Conservation (phyloP, 495 filamentous ascomycete species). For the Penicillium samsonianum region DNA sequence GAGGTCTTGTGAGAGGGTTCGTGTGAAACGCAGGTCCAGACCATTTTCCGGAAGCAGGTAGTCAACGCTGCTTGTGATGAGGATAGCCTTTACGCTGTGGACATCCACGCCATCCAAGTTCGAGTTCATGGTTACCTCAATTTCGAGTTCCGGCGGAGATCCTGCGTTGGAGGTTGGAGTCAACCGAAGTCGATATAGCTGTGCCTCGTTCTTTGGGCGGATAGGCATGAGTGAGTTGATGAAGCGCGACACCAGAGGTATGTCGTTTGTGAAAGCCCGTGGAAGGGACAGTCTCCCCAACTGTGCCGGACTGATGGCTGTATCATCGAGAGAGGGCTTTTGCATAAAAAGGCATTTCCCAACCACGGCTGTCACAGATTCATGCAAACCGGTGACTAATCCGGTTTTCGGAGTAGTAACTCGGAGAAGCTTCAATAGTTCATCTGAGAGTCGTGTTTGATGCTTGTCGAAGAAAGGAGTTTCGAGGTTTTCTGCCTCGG, state of each 20-base stretch:
- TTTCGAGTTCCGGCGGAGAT: slow-evolving; percentile 38
- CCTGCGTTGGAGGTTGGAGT: slow-evolving; percentile 30
- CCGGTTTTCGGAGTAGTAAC: background rate
- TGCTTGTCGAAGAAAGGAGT: slow-evolving; percentile 38
- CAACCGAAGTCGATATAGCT: slow-evolving; percentile 34
- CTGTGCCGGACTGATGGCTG: slow-evolving; percentile 31
- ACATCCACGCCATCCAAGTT: slow-evolving; percentile 18
- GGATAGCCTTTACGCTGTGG: slow-evolving; percentile 33
- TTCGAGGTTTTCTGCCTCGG: slow-evolving; percentile 10
- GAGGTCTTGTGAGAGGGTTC: slow-evolving; percentile 34
- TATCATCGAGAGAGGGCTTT: slow-evolving; percentile 26
- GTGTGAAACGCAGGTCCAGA: slow-evolving; percentile 45
- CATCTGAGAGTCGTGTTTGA: slow-evolving; percentile 35
- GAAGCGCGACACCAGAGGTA: slow-evolving; percentile 34
- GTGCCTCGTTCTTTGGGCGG: slow-evolving; percentile 7
- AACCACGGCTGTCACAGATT: slow-evolving; percentile 42
- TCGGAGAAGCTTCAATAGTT: slow-evolving; percentile 41
- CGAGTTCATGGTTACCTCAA: slow-evolving; percentile 27
- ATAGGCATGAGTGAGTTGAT: slow-evolving; percentile 28
- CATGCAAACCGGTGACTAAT: slow-evolving; percentile 17
- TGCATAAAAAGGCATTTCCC: slow-evolving; percentile 43
- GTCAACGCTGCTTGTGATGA: slow-evolving; percentile 37
- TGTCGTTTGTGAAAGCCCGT: slow-evolving; percentile 35
- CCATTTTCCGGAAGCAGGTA: slow-evolving; percentile 46
- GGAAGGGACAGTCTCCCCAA: slow-evolving; percentile 35